A percentile compares a stretch with the other conserved stretches of the same genome.
Conservation (phyloP, 352 stramenopile genomes). For the Phytophthora fragariaefolia region DNA sequence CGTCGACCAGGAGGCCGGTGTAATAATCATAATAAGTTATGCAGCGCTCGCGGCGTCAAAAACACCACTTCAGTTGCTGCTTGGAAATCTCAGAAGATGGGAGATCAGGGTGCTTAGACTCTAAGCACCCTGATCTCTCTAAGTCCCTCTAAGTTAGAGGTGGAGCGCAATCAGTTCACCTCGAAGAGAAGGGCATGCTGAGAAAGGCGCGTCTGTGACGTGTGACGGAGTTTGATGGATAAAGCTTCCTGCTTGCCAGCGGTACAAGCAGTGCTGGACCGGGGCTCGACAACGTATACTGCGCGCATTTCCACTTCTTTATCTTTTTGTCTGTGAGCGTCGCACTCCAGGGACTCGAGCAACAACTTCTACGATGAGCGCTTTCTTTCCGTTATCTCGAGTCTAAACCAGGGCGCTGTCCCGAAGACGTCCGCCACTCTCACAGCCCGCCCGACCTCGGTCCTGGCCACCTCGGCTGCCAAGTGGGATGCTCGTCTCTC, state of each 20-base stretch:
- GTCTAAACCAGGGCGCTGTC: conserved; percentile 67
- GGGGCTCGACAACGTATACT: conserved; percentile 18
- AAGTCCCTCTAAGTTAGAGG: conserved; percentile 5
- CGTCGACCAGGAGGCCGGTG: too few relatives aligned
- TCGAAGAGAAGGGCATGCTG: too few relatives aligned
- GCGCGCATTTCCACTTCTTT: conserved; percentile 22
- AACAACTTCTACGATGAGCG: conserved; percentile 62
- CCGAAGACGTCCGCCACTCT: conserved; percentile 46
- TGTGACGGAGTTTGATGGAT: conserved; percentile 30
- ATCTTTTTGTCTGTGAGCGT: conserved; percentile 23
- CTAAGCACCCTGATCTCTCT: conserved; percentile 16
- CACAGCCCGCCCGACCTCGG: conserved; percentile 42
- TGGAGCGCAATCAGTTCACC: too few relatives aligned
- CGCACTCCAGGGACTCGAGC: conserved; percentile 20
- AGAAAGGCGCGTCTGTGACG: conserved; percentile 28
- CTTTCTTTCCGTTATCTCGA: conserved; percentile 82
- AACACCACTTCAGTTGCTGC: conserved; percentile 9
- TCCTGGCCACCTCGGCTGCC: conserved; percentile 77
- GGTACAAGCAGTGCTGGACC: too few relatives aligned
- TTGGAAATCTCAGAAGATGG: conserved; percentile 7
- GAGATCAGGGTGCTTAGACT: conserved; percentile 17
- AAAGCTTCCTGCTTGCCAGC: too few relatives aligned
- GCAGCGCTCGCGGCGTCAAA: conserved; percentile 5
- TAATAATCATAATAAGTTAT: too few relatives aligned
- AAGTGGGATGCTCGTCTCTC: conserved; percentile 86